These are phyloP conservation scores for Fomitiporia mediterranea DNA, from an alignment of 1,284 basidiomycete species.

Conservation along the genomic window DNA sequence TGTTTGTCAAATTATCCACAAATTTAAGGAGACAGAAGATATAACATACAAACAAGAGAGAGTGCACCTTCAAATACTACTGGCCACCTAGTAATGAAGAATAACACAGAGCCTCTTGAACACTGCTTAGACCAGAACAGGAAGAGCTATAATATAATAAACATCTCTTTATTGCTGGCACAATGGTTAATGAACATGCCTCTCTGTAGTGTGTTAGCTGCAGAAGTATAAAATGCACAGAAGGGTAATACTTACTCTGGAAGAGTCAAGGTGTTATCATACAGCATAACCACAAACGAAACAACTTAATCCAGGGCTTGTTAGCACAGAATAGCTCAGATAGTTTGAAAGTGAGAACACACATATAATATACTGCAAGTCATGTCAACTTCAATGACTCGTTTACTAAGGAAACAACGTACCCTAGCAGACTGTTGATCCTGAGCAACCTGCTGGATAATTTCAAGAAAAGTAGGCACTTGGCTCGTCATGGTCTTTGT, in stretches of 20 bases:
- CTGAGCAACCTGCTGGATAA: background rate
- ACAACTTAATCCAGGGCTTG: background rate
- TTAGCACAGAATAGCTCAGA: background rate
- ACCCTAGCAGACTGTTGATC: conserved; percentile 4
- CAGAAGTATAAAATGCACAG: no score
- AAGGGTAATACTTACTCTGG: background rate
- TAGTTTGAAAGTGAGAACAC: no score
- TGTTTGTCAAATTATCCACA: background rate
- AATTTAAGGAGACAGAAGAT: background rate
- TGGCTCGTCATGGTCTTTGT: no score
- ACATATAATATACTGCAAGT: conserved; percentile 4
- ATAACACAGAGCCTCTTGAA: conserved; percentile 10
- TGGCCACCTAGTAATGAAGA: conserved; percentile 14
- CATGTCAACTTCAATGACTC: background rate
- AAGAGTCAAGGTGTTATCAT: conserved; percentile 9
- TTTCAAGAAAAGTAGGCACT: no score
- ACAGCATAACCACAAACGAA: conserved; percentile 10
- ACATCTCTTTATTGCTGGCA: no score
- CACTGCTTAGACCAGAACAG: conserved; percentile 9
- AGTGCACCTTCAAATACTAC: conserved; percentile 6
- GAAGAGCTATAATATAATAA: background rate
- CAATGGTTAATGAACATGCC: no score
- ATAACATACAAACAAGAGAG: conserved; percentile 11
- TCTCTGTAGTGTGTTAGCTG: no score
- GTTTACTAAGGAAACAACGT: background rate